Base-by-base conservation (phyloP, 176 grass and related monocot genomes). In the Cocos nucifera region DNA sequence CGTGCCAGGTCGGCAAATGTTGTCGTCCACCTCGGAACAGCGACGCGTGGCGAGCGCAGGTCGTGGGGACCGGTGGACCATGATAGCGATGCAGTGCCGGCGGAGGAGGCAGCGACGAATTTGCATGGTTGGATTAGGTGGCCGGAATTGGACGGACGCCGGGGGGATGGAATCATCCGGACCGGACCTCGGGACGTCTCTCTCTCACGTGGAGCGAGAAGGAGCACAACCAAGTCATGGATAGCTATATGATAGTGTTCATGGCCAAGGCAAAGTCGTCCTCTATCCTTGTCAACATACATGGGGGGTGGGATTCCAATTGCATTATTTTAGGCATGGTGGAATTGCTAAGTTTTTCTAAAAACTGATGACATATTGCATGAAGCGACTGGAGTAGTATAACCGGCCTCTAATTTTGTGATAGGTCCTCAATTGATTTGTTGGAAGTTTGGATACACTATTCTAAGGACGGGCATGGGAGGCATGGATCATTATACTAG, bases 11-110 rank as follows among this genome's bases (percentile, higher is more conserved):
- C 50, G 32, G 32, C 67, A 69, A 53, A 64, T 17, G 73, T 73
- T 71, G 39, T 21, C 64, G 12, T 62, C 63, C 2, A 30, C 21
- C 18, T 71, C 54, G 66, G 56, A 61, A 62, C 35, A 9, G 32
- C 1, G 8, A 9, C 32, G 8, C 7, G 7, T 35, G 32, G 32
- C 32, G 6, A 2, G 32, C 32, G 5, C 58, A 48, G 44, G 59
- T 69, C 73, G 73, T 83, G 76, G 57, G 75, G 48, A 44, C 20
- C 27, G 28, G 57, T 39, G 57, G 28, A 44, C 25, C 69, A 54
- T 50, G 49, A 67, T 39, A 59, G 63, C 28, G 50, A 69, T 30
- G 6, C 59, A 44, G 30, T 26, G 54, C 69, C 51, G 59, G 68
- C 58, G 57, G 56, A 14, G 5, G 4, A 4, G 14, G 15, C 1